These are phyloP conservation scores for Chalaropsis thielavioides DNA, from an alignment of 2,329 filamentous ascomycete species.

Conservation along the genomic window DNA sequence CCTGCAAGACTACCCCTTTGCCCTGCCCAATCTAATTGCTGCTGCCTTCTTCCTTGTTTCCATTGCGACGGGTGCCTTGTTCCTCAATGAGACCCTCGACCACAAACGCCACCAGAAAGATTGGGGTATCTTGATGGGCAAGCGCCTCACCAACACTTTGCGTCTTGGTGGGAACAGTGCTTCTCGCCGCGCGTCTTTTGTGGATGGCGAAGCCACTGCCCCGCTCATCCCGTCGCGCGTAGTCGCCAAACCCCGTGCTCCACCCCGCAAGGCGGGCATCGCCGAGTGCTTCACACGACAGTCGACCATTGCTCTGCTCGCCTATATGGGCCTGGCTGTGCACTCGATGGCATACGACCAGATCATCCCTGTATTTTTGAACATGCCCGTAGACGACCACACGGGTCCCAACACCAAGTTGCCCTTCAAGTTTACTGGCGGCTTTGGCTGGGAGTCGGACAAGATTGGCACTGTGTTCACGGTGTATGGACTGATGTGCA, in stretches of 20 bases:
- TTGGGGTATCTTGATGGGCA: conserved; percentile 60
- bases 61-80: conserved; percentile 57
- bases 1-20: conserved; percentile 65
- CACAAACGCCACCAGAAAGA: conserved; percentile 54
- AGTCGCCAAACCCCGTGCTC: conserved; percentile 19
- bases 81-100: conserved; percentile 74
- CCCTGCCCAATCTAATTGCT: conserved; percentile 68
- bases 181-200: conserved; percentile 33
- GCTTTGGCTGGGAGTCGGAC: conserved; percentile 59
- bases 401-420: conserved; percentile 43
- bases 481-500: conserved; percentile 63
- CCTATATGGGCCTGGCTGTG: conserved; percentile 68
- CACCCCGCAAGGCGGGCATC: conserved; percentile 28
- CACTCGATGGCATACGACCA: conserved; percentile 80
- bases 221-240: conserved; percentile 34
- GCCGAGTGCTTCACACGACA: conserved; percentile 58
- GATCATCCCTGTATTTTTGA: conserved; percentile 74
- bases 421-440: conserved; percentile 70
- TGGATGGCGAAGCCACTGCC: conserved; percentile 42
- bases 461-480: conserved; percentile 79
- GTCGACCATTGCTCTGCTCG: conserved; percentile 57
- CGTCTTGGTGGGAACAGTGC: conserved; percentile 21
- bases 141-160: conserved; percentile 40
- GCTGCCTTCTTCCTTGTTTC: conserved; percentile 66
- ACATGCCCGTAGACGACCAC: conserved; percentile 46